These are phyloP conservation scores for Penicillium olsonii DNA, from an alignment of 2,329 filamentous ascomycete species.

Conservation along the genomic window DNA sequence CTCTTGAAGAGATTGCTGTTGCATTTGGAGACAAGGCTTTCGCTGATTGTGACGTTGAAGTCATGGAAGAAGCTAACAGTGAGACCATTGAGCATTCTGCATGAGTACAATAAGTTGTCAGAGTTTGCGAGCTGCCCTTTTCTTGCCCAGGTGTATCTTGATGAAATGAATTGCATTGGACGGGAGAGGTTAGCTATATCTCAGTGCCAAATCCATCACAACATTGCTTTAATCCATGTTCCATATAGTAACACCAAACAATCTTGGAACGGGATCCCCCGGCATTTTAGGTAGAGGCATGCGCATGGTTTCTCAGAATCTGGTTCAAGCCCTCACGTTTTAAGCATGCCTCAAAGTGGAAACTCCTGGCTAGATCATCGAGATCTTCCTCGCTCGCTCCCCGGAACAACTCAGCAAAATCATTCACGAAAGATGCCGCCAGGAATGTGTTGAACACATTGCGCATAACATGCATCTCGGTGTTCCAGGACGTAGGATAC, in stretches of 20 bases:
- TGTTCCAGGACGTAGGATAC: conserved; percentile 54
- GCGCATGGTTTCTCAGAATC: conserved; percentile 50
- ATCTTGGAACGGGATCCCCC: no score
- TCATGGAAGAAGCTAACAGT: conserved; percentile 11
- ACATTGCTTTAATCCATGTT: no score
- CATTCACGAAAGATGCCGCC: conserved; percentile 54
- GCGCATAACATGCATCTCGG: conserved; percentile 52
- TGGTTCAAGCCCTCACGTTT: conserved; percentile 55
- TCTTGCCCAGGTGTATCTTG: no score
- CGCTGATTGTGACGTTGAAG: conserved; percentile 20
- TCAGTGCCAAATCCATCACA: no score
- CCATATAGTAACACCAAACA: no score
- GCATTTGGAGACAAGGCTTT: conserved; percentile 47
- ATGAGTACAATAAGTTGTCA: no score
- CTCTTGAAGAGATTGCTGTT: conserved; percentile 37
- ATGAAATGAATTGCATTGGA: no score
- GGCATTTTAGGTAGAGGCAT: no score
- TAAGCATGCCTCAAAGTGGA: conserved; percentile 57
- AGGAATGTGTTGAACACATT: conserved; percentile 52
- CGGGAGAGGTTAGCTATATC: no score
- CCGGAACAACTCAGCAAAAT: conserved; percentile 58
- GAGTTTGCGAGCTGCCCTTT: no score
- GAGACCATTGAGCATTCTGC: conserved; percentile 7
- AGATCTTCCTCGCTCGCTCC: conserved; percentile 54
- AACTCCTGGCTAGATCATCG: conserved; percentile 56